A percentile compares a stretch with the other conserved stretches of the same genome.
These are phyloP conservation scores for Diaporthe longicolla DNA, from an alignment of 2,329 filamentous ascomycete species.

Conservation along the genomic window DNA sequence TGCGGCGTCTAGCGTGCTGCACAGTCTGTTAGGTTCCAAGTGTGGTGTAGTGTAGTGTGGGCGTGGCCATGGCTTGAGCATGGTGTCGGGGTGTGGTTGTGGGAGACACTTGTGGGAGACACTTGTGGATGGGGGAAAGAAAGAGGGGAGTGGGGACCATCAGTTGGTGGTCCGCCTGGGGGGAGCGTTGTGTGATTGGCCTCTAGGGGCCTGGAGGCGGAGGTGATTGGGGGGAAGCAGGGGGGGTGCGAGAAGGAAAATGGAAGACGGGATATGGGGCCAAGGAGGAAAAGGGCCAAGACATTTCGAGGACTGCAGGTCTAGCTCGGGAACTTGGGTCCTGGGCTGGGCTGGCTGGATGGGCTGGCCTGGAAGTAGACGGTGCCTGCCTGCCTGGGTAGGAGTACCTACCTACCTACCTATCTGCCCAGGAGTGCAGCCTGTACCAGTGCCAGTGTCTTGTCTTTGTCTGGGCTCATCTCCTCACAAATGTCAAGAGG, in stretches of 20 bases:
- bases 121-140: not conserved
- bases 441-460: slow-evolving; percentile 10
- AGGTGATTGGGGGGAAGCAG: slow-evolving; percentile 20
- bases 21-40: slow-evolving; percentile 4
- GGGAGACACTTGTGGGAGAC: not conserved
- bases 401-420: too few relatives aligned
- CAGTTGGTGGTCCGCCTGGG: slow-evolving; percentile 40
- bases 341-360: slow-evolving; percentile 6
- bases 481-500: not conserved
- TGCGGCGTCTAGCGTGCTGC: slow-evolving; percentile 31
- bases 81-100: slow-evolving; percentile 19
- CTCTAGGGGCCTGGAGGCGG: slow-evolving; percentile 15
- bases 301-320: slow-evolving; percentile 13
- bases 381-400: too few relatives aligned
- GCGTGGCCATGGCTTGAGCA: not conserved
- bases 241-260: not conserved
- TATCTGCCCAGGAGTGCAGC: not conserved
- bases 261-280: slow-evolving; percentile 3
- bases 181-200: slow-evolving; percentile 47
- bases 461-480: slow-evolving; percentile 24
- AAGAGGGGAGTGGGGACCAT: slow-evolving; percentile 22
- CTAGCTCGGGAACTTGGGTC: slow-evolving; percentile 17
- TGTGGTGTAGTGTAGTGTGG: not conserved
- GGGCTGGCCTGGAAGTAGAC: slow-evolving; percentile 13
- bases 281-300: slow-evolving; percentile 10